A percentile compares a stretch with the other conserved stretches of the same genome.
Evolutionary conservation across 768 basidiomycete genomes (phyloP).

Genomic region (Polyporus arcularius): DNA sequence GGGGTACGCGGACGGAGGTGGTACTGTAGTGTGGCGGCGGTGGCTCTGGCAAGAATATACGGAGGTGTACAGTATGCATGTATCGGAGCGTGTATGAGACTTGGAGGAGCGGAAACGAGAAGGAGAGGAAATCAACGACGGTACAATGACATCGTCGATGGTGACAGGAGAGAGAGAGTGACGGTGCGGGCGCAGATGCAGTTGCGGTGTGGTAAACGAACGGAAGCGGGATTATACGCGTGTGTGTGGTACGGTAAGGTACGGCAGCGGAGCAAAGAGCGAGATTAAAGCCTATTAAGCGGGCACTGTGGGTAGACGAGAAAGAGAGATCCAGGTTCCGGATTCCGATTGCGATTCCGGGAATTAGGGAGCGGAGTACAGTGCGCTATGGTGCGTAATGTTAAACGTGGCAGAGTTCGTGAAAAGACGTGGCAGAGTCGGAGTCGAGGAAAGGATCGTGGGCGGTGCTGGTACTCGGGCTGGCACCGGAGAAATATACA

Average conservation of each 20-base stretch:
- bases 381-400: slow-evolving; percentile 14
- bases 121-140: background rate
- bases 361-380: slow-evolving; percentile 9
- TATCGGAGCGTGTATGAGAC: background rate
- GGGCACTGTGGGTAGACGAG: background rate
- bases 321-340: background rate
- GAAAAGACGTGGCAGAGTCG: slow-evolving; percentile 18
- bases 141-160: too few species aligned
- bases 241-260: slow-evolving; percentile 8
- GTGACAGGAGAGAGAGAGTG: too few species aligned
- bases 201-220: background rate
- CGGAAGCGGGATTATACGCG: slow-evolving; percentile 8
- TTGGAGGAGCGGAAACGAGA: background rate
- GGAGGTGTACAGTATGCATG: slow-evolving; percentile 9
- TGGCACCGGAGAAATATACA: slow-evolving; percentile 10
- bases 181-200: background rate
- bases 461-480: background rate
- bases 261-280: background rate
- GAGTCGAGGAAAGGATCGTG: slow-evolving; percentile 21
- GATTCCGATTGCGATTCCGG: background rate
- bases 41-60: background rate
- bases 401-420: slow-evolving; percentile 22
- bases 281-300: slow-evolving; percentile 12
- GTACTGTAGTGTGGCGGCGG: background rate
- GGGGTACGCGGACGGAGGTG: background rate